A percentile compares a stretch with the other conserved stretches of the same genome.
Conservation (phyloP, 148 eudicot genomes). For the Camellia japonica region DNA sequence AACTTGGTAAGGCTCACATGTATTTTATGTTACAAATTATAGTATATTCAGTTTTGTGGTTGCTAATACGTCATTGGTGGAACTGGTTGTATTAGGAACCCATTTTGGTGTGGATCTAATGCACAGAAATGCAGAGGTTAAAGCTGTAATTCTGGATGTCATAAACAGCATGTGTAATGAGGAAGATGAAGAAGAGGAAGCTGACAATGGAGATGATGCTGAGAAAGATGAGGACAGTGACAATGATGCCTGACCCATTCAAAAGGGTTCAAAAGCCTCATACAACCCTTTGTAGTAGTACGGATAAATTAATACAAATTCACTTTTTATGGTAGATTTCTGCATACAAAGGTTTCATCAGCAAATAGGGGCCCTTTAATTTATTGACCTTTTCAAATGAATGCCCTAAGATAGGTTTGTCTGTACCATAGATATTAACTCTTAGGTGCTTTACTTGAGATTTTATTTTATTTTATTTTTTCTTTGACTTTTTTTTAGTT, state of each 20-base stretch:
- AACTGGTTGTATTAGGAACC: too few relatives aligned
- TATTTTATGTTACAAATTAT: too few relatives aligned
- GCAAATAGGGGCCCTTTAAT: neutral
- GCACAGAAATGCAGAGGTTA: too few relatives aligned
- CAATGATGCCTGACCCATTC: neutral
- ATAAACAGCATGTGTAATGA: conserved; percentile 68
- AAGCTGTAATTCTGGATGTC: too few relatives aligned
- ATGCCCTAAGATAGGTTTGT: neutral
- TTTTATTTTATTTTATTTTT: neutral
- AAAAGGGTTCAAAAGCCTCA: neutral
- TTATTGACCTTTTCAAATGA: neutral
- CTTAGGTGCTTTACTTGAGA: neutral
- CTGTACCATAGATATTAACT: conserved; percentile 15
- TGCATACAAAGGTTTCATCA: neutral
- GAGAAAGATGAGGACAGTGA: neutral
- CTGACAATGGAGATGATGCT: neutral
- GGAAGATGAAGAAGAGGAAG: conserved; percentile 28
- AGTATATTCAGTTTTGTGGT: too few relatives aligned
- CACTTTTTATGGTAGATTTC: neutral
- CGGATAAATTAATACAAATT: conserved; percentile 4
- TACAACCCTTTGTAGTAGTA: neutral
- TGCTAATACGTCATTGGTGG: too few relatives aligned
- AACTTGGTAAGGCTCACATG: too few relatives aligned
- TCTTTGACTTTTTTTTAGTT: too few relatives aligned
- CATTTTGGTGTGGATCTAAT: too few relatives aligned